Conservation (phyloP, 2,329 filamentous ascomycete species). For the Fusarium verticillioides region DNA sequence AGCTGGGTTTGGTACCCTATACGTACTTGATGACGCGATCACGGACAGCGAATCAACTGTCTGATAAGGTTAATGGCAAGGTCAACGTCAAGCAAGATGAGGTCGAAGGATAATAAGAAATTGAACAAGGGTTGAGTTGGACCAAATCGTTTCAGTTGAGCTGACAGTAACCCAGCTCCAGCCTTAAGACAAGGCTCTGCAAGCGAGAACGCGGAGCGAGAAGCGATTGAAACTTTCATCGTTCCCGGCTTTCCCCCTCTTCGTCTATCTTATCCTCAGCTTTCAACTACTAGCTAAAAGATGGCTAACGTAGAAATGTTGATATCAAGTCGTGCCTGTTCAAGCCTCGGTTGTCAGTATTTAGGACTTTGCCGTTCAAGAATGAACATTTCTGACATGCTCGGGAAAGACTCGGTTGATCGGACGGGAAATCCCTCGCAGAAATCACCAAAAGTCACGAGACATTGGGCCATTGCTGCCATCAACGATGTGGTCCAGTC, state of each 20-base stretch:
- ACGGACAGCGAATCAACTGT: conserved; percentile 8
- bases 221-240: not conserved
- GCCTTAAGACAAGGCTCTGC: not conserved
- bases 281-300: not conserved
- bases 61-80: not conserved
- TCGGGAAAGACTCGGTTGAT: conserved; percentile 47
- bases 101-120: not conserved
- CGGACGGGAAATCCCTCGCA: conserved; percentile 30
- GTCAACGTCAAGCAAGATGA: not conserved
- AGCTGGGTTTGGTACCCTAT: conserved; percentile 1
- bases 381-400: not conserved
- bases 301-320: not conserved
- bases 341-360: not conserved
- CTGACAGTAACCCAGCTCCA: conserved; percentile 7
- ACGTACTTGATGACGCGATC: conserved; percentile 27
- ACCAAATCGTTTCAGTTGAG: conserved; percentile 21
- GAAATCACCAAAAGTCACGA: conserved; percentile 36
- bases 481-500: conserved; percentile 31
- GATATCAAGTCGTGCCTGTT: not conserved
- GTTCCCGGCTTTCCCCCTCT: not conserved
- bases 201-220: not conserved
- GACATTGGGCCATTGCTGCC: conserved; percentile 30
- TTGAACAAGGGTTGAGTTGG: conserved; percentile 9
- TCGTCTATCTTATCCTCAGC: not conserved
- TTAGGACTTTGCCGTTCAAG: not conserved